Evolutionary conservation across 331 rosid species (phyloP), one percentile per base, ranked within the genome.

Genomic region (Malus hybrid): DNA sequence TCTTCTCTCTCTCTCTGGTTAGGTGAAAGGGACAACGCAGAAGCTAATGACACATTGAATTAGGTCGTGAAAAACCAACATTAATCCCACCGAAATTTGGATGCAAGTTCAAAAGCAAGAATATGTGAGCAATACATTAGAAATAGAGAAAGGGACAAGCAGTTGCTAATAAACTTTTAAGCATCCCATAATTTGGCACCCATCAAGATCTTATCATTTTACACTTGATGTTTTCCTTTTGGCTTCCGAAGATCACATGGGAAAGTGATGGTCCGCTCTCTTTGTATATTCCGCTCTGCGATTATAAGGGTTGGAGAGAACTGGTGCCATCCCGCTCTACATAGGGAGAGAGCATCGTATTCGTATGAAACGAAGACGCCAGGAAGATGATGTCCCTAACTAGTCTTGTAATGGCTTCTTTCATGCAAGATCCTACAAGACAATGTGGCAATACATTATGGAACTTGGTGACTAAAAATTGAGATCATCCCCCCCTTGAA

Each of bases 291-390:
- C 78, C 32, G 44, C 54, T 67, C 57, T 79, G 33, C 72, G 67
- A 72, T 61, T 63, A 73, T 80, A 65, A 78, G 52, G 78, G 87
- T 86, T 86, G 92, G 91, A 39, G 46, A 85, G 88, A 82, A 67
- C 89, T 84, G 81, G 64, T 70, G 78, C 76, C 74, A 82, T 83
- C 64, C 1, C 1, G 1, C 12, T 3, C 63, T 4, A 5, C 20
- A 50, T 16, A 15, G 56, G 56, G 1, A 5, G 6, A 50, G 0
- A 16, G 56, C 6, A 8, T 15, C 20, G 56, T 6, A 52, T 16
- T 15, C 20, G 56, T 6, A 52, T 16, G 57, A 6, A 50, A 52
- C 1, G 57, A 15, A 1, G 9, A 52, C 1, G 20, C 10, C 7
- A 52, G 2, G 20, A 15, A 5, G 3, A 6, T 0, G 57, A 52